Conservation (phyloP, 2,329 filamentous ascomycete genomes). For the Triangularia verruculosa region DNA sequence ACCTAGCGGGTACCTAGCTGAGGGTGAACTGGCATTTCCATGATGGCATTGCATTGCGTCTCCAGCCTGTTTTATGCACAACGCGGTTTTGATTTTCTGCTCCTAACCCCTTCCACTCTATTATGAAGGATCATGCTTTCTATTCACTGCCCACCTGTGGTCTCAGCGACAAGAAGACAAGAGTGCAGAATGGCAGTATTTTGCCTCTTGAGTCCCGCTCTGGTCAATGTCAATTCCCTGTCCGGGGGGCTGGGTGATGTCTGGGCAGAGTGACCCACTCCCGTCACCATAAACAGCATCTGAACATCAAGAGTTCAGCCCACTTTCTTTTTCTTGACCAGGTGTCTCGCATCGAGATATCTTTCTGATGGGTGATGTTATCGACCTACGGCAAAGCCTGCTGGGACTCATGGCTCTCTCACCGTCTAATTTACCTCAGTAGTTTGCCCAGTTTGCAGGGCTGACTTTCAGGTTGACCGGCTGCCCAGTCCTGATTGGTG, state of each 20-base stretch:
- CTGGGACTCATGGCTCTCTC: neutral
- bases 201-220: neutral
- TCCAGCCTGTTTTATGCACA: neutral
- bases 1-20: neutral
- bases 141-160: neutral
- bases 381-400: neutral
- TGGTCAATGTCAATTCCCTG: neutral
- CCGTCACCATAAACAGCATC: neutral
- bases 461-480: neutral
- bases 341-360: too few species aligned
- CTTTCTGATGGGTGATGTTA: too few species aligned
- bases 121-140: neutral
- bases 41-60: neutral
- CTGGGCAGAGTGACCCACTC: neutral
- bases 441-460: neutral
- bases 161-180: neutral
- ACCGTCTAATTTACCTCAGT: neutral
- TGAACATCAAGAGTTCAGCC: too few species aligned
- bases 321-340: too few species aligned
- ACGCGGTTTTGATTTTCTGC: neutral
- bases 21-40: neutral
- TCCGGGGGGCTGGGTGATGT: neutral
- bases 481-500: neutral
- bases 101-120: neutral
- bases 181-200: neutral